Evolutionary conservation across 2,329 filamentous ascomycete genomes (phyloP), one percentile per base, ranked within the genome.

Genomic region (Aspergillus amoenus): DNA sequence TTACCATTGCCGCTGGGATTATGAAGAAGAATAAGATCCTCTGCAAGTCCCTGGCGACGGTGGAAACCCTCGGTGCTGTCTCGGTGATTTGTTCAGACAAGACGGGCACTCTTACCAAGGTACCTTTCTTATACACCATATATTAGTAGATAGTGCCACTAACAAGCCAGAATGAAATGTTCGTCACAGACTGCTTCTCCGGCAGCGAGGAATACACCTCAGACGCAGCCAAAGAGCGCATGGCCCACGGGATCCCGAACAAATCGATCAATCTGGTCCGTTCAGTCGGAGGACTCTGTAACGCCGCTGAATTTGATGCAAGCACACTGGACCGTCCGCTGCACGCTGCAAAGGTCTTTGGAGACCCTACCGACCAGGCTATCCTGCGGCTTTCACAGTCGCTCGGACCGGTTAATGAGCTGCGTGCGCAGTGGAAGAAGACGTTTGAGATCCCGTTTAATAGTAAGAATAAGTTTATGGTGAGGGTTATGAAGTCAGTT

Each of bases 401-500:
- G 3, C 78, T 92, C 46, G 82, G 82, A 0, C 76, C 83, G 0
- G 84, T 90, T 0, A 73, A 80, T 0, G 81, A 88, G 50, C 74
- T 88, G 5, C 82, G 86, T 7, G 78, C 79, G 13, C 78, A 81
- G 61, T 91, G 88, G 87, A 81, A 82, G 51, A 86, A 83, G 52
- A 81, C 83, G 2, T 91, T 86, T 64, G 85, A 88, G 53, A 77
- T 90, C 27, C 84, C 87, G 0, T 93, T 93, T 72, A 92, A 92
- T 76, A 90, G 87, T 74, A 90, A 90, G 78, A 92, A 91, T 75
- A 93, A 93, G 73, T 92, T 86, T 69, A 92, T 91, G 85, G 83
- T 92, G 54, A 81, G 84, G 34, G 81, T 86, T 0, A 82, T 88
- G 48, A 78, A 78, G 11, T 69, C 69, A 1, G 57, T 8, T 58